Percentiles rank a stretch among this genome's conserved stretches.
Evolutionary conservation across 1,284 basidiomycete species (phyloP).

Genomic region (Rhodotorula sp.): DNA sequence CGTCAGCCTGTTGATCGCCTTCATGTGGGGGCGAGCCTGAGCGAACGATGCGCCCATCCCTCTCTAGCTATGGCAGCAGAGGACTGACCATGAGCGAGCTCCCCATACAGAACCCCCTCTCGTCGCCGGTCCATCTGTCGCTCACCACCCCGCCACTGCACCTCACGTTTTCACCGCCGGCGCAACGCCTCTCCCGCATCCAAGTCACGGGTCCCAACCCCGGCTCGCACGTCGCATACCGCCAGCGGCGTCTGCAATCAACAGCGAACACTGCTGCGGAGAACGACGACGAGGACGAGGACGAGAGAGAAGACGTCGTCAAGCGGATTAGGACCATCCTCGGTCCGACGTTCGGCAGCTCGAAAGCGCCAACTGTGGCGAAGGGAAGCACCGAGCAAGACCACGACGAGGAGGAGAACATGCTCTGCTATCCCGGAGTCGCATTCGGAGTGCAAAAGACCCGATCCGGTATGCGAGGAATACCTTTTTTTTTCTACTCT

Average conservation of each 20-base stretch:
- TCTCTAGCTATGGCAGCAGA: background rate
- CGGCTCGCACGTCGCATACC: conserved; percentile 28
- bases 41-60: no score
- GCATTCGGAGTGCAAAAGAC: conserved; percentile 30
- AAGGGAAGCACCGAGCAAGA: background rate
- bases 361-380: background rate
- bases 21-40: background rate
- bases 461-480: background rate
- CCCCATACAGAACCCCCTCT: conserved; percentile 24
- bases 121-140: conserved; percentile 27
- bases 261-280: background rate
- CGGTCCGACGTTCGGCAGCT: conserved; percentile 30
- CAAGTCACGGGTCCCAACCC: conserved; percentile 13
- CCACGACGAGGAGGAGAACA: conserved; percentile 14
- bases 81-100: no score
- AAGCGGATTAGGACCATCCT: conserved; percentile 30
- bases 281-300: background rate
- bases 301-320: conserved; percentile 37
- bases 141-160: conserved; percentile 36
- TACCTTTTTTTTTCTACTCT: background rate
- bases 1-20: background rate
- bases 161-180: conserved; percentile 32
- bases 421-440: conserved; percentile 42
- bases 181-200: conserved; percentile 35
- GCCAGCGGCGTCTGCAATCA: conserved; percentile 20